Percentiles rank a stretch among this genome's conserved stretches.
Conservation (phyloP, 75 land plant genomes). For the Pinus taeda region DNA sequence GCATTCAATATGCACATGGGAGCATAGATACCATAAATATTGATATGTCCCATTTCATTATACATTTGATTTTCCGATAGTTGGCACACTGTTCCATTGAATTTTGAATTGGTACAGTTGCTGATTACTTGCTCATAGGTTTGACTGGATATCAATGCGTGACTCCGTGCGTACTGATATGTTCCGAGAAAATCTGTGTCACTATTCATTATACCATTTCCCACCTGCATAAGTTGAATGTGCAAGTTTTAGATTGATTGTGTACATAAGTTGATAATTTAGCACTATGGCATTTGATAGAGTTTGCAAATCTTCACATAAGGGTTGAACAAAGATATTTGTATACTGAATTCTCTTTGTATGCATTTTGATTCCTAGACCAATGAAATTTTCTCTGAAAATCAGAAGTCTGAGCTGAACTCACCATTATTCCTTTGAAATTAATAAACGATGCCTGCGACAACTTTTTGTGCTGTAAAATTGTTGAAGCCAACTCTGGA, state of each 20-base stretch:
- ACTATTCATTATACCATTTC: conserved; percentile 66
- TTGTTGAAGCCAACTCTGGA: conserved; percentile 57
- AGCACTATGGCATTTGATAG: neutral
- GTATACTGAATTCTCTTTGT: too few species aligned
- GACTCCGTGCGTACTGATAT: conserved; percentile 69
- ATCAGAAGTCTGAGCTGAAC: neutral
- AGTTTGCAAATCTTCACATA: neutral
- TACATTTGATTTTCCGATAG: neutral
- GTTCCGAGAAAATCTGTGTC: conserved; percentile 57
- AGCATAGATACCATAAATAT: neutral
- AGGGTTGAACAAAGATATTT: too few species aligned
- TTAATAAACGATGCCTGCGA: conserved; percentile 25
- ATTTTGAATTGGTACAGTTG: conserved; percentile 27
- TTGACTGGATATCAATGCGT: conserved; percentile 70
- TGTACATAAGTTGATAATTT: neutral
- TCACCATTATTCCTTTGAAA: conserved; percentile 50
- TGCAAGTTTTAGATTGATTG: too few species aligned
- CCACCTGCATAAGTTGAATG: conserved; percentile 37
- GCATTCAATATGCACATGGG: neutral
- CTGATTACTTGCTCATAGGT: conserved; percentile 25
- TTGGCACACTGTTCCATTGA: neutral
- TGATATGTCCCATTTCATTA: neutral
- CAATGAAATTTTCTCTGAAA: neutral
- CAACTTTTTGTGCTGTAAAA: conserved; percentile 47
- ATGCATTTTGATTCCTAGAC: neutral